A percentile compares a stretch with the other conserved stretches of the same genome.
phyloP scores from a whole-genome alignment of 345 rosid genomes.

The Eucalyptus brandiana region DNA sequence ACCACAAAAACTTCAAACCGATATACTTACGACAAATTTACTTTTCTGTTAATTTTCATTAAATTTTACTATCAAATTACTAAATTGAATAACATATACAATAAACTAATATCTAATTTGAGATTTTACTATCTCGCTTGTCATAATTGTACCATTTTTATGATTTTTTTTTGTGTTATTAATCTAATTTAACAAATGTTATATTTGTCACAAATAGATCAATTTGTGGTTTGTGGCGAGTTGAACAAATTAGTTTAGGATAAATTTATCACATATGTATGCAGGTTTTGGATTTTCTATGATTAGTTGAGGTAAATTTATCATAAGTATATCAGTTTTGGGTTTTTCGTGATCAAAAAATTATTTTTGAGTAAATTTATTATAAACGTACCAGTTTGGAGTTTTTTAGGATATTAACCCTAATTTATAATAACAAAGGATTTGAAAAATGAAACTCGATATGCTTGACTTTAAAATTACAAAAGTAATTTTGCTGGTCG shows the following conservation, averaged over 20 bases:
- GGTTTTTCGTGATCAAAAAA: rapidly evolving
- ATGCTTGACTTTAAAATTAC: background rate
- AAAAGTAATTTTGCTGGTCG: background rate
- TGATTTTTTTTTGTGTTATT: too few species aligned
- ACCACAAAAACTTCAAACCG: rapidly evolving
- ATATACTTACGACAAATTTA: too few species aligned
- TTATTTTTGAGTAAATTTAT: too few species aligned
- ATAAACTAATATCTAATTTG: too few species aligned
- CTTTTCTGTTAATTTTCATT: rapidly evolving
- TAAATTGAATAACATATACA: rapidly evolving
- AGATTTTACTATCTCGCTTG: rapidly evolving
- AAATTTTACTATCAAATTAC: too few species aligned
- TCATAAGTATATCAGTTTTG: rapidly evolving
- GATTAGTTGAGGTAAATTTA: rapidly evolving
- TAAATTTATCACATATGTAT: too few species aligned
- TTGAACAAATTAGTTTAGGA: too few species aligned
- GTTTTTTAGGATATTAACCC: rapidly evolving
- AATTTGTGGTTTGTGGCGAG: too few species aligned
- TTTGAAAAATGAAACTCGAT: background rate
- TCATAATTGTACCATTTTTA: too few species aligned
- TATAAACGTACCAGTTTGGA: rapidly evolving
- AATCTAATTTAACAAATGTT: too few species aligned
- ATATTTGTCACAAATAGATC: too few species aligned
- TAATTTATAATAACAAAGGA: background rate
- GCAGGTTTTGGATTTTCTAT: rapidly evolving